Base-by-base conservation (phyloP, 164 flowering plant genomes). In the Vitis amurensis region DNA sequence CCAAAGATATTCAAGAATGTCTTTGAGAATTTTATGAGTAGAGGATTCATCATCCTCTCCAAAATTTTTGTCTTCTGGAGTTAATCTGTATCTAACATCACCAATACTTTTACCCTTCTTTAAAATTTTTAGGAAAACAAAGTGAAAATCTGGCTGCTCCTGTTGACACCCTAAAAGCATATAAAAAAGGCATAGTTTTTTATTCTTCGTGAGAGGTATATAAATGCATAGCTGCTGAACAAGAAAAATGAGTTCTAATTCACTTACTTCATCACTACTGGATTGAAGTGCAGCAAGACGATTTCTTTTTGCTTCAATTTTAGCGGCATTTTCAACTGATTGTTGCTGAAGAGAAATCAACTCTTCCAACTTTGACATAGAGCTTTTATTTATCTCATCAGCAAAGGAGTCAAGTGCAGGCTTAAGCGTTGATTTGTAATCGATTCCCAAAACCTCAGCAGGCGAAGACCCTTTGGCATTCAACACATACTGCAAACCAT, bases 401-500 rank as follows among this genome's bases (percentile, higher is more conserved):
- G 63, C 64, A 37, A 80, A 82, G 37, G 88, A 73, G 62, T 75
- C 74, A 31, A 91, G 89, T 64, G 76, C 81, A 48, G 90, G 94
- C 81, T 86, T 88, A 4, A 95, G 68, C 56, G 74, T 83, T 59
- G 83, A 69, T 74, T 96, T 96, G 77, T 91, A 91, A 74, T 90
- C 92, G 63, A 87, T 59, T 30, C 97, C 99, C 83, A 89, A 72
- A 2, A 94, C 84, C 64, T 87, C 94, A 67, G 79, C 76, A 53
- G 89, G 78, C 23, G 95, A 77, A 14, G 89, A 77, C 30, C 93
- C 99, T 37, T 85, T 80, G 14, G 83, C 63, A 81, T 88, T 88
- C 78, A 89, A 59, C 63, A 53, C 53, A 80, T 87, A 92, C 61
- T 87, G 89, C 62, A 85, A 79, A 51, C 77, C 87, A 75, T 71